Conservation (phyloP, 2,329 filamentous ascomycete species). For the Bipolaris gigantea region DNA sequence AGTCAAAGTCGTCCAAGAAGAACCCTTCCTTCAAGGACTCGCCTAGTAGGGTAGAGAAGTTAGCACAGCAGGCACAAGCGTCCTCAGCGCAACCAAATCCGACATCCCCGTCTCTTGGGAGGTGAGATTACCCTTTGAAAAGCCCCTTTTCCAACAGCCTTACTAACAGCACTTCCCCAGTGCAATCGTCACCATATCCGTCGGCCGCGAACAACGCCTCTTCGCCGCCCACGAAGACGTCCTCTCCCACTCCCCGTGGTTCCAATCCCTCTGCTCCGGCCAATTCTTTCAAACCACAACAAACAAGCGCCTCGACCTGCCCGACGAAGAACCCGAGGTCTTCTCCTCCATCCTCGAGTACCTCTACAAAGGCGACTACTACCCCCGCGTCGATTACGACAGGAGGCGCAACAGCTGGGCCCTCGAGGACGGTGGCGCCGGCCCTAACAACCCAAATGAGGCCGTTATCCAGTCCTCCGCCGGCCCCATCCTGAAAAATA, state of each 20-base stretch:
- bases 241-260: conserved; percentile 77
- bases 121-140: conserved; percentile 27
- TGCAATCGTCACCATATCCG: conserved; percentile 75
- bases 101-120: conserved; percentile 42
- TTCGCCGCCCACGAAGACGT: conserved; percentile 92
- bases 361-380: conserved; percentile 93
- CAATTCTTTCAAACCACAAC: conserved; percentile 61
- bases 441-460: conserved; percentile 43
- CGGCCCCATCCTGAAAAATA: conserved; percentile 78
- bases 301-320: conserved; percentile 74
- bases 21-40: conserved; percentile 44
- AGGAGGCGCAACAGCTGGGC: conserved; percentile 80
- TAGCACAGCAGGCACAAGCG: conserved; percentile 40
- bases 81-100: conserved; percentile 41
- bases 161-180: conserved; percentile 31
- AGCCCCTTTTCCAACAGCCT: background rate
- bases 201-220: conserved; percentile 80
- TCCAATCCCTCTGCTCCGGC: conserved; percentile 64
- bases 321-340: conserved; percentile 85
- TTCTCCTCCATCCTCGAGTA: conserved; percentile 90
- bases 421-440: conserved; percentile 63
- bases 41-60: conserved; percentile 38
- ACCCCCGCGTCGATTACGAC: conserved; percentile 78
- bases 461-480: conserved; percentile 63
- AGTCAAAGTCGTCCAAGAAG: conserved; percentile 44